Evolutionary conservation across 352 stramenopile genomes (phyloP), one percentile per base, ranked within the genome.

Genomic region (Phytophthora sansomeana): DNA sequence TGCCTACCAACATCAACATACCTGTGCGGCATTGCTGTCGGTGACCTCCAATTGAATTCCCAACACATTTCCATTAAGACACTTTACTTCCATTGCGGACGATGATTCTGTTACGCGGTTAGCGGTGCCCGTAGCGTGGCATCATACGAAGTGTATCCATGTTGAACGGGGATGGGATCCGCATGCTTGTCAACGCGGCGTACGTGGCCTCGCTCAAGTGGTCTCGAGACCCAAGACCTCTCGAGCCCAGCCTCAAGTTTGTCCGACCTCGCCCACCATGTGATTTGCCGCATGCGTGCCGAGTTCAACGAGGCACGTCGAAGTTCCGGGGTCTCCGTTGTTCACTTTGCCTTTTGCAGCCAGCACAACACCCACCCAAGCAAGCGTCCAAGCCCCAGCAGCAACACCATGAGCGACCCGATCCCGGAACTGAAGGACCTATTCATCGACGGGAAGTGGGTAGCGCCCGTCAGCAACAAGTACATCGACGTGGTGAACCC

Each of bases 401-500:
- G 29, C 26, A n/a, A 13, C 33, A 71, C 28, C 30, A 73, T 73
- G 65, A 73, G 58, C 38, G 58, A 69, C 44, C 58, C 47, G 58
- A 68, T 88, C 29, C 79, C 77, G 38, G 56, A 43, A 21, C 76
- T 89, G 32, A 67, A 68, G 32, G 75, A 90, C 42, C 79, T 86
- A n/a, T 90, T 87, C 68, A 90, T 92, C 57, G 64, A 81, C 56
- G 73, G 79, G 60, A 52, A 81, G 44, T 91, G 76, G 77, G 78
- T 91, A n/a, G 57, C 63, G 19, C 77, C 81, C 7, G 48, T 49
- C 36, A 51, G 65, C 46, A 58, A 61, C 7, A 67, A 63, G 38
- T 63, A 67, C 57, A 63, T 72, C 26, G 57, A 67, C 42, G 57
- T 63, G 68, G 33, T 92, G 9, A 85, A 90, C 56, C 84, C 84